Evolutionary conservation across 2,329 filamentous ascomycete genomes (phyloP).

Genomic region (Atkinsonella texensis): DNA sequence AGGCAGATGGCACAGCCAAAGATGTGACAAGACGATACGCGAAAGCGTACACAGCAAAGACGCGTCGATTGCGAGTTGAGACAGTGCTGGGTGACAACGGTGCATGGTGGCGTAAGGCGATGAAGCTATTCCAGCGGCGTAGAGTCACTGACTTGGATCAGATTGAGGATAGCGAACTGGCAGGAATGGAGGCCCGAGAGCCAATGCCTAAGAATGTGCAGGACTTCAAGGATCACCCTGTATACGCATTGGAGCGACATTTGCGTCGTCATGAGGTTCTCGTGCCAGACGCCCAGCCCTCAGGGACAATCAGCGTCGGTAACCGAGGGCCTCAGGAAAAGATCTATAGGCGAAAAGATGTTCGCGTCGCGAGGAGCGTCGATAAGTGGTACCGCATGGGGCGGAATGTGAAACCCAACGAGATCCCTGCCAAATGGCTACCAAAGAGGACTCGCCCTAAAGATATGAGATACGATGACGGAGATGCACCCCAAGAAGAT

Average conservation of each 20-base stretch:
- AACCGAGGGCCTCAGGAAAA: slow-evolving; percentile 53
- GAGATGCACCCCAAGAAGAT: slow-evolving; percentile 15
- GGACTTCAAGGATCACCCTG: slow-evolving; percentile 78
- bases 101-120: slow-evolving; percentile 41
- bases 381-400: slow-evolving; percentile 90
- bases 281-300: slow-evolving; percentile 52
- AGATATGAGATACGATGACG: slow-evolving; percentile 13
- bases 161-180: slow-evolving; percentile 69
- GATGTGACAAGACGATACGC: slow-evolving; percentile 85
- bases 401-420: slow-evolving; percentile 61
- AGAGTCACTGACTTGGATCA: slow-evolving; percentile 57
- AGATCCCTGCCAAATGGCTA: slow-evolving; percentile 72
- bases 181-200: slow-evolving; percentile 59
- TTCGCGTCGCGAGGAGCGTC: slow-evolving; percentile 62
- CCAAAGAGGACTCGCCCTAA: slow-evolving; percentile 31
- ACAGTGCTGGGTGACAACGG: slow-evolving; percentile 33
- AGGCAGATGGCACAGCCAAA: slow-evolving; percentile 62
- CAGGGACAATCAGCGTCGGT: slow-evolving; percentile 67
- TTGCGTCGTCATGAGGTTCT: slow-evolving; percentile 75
- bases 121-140: slow-evolving; percentile 33
- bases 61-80: slow-evolving; percentile 70
- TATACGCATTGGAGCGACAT: slow-evolving; percentile 77
- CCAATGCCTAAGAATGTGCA: slow-evolving; percentile 75
- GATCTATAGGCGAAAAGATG: slow-evolving; percentile 72
- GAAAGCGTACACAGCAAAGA: slow-evolving; percentile 85